phyloP scores from a whole-genome alignment of 2,329 filamentous ascomycete genomes.

The Pseudogymnoascus sp. region DNA sequence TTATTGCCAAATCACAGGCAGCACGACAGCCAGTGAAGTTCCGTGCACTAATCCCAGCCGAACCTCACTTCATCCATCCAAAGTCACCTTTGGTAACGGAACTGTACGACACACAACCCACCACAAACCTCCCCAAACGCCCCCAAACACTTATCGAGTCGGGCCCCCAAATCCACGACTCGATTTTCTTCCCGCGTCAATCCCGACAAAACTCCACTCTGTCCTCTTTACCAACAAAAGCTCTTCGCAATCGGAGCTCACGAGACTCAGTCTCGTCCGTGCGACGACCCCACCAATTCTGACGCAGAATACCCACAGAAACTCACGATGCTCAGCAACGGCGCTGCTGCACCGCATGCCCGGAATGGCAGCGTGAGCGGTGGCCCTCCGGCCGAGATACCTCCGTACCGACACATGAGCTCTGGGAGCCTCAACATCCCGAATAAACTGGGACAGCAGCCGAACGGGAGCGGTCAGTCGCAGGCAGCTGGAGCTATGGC shows the following conservation, averaged over 20 bases:
- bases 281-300: constrained; percentile 5
- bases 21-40: constrained; percentile 4
- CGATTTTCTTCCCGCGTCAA: not conserved
- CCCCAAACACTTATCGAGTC: not conserved
- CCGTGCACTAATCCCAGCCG: constrained; percentile 7
- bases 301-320: constrained; percentile 6
- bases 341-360: constrained; percentile 6
- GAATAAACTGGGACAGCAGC: constrained; percentile 12
- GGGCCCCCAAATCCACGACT: not conserved
- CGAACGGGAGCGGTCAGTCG: constrained; percentile 12
- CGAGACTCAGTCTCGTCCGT: constrained; percentile 7
- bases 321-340: constrained; percentile 12
- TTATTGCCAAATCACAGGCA: constrained; percentile 7
- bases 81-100: constrained; percentile 5
- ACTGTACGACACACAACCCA: not conserved
- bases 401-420: constrained; percentile 49
- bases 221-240: not conserved
- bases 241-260: constrained; percentile 5
- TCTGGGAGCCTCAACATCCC: constrained; percentile 39
- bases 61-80: constrained; percentile 1
- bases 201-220: constrained; percentile 3
- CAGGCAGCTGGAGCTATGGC: constrained; percentile 37
- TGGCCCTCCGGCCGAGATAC: constrained; percentile 17
- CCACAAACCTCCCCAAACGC: constrained; percentile 2
- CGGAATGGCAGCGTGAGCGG: constrained; percentile 19